These are phyloP conservation scores for Scenedesmus sp. DNA, from an alignment of 163 green algal genomes.

Conservation along the genomic window DNA sequence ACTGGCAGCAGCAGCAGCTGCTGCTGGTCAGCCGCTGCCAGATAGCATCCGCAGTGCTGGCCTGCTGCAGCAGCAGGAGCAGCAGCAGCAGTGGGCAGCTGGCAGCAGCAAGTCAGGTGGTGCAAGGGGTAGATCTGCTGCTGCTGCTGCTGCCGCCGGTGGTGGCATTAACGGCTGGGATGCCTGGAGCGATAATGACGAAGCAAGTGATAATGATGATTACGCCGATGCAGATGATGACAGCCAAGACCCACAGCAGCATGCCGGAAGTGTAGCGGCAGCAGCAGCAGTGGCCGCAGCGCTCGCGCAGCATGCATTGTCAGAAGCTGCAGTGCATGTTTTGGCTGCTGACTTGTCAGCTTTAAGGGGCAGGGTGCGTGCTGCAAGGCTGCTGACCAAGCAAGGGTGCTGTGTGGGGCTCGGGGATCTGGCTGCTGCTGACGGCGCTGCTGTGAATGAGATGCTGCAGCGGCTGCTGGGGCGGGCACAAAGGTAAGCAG, in stretches of 20 bases:
- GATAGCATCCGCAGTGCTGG: neutral
- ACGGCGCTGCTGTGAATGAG: constrained; percentile 14
- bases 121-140: neutral
- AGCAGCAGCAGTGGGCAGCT: neutral
- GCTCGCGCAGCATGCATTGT: constrained; percentile 1
- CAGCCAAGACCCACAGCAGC: neutral
- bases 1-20: constrained; percentile 16
- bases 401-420: constrained; percentile 17
- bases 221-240: neutral
- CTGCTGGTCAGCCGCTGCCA: neutral
- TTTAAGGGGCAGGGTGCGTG: constrained; percentile 16
- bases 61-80: constrained; percentile 36
- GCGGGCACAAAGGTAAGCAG: constrained; percentile 21
- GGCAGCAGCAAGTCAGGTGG: neutral
- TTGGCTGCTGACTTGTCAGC: neutral
- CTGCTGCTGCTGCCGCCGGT: constrained; percentile 5
- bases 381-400: constrained; percentile 48
- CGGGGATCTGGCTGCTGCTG: constrained; percentile 12
- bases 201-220: neutral
- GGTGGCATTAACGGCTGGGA: constrained; percentile 33
- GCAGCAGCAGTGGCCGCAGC: constrained; percentile 2
- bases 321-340: neutral
- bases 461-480: constrained; percentile 33
- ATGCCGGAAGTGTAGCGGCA: neutral
- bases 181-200: constrained; percentile 30